Evolutionary conservation across 2,329 filamentous ascomycete genomes (phyloP).

Genomic region (Arachnomyces sp.): DNA sequence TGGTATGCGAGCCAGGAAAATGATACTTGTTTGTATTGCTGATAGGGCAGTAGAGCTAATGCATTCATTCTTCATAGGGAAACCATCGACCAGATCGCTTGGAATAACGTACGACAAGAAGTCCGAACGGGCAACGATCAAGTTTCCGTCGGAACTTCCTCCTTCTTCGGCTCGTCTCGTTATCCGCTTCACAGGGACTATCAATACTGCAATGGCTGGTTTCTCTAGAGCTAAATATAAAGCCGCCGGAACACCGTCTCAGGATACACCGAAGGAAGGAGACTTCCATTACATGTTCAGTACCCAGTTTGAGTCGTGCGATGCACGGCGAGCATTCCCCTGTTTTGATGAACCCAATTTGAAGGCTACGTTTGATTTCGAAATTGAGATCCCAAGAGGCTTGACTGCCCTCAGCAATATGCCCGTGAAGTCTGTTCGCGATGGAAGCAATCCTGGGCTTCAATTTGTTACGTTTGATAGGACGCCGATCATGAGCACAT

Average conservation of each 20-base stretch:
- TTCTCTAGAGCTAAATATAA: slow-evolving; percentile 96
- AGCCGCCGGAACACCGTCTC: slow-evolving; percentile 61
- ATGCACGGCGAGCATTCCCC: slow-evolving; percentile 89
- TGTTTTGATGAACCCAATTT: slow-evolving; percentile 98
- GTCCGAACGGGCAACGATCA: slow-evolving; percentile 73
- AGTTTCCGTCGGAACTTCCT: slow-evolving; percentile 65
- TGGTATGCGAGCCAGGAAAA: slow-evolving; percentile 19
- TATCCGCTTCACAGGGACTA: slow-evolving; percentile 69
- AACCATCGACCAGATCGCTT: slow-evolving; percentile 44
- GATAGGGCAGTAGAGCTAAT: no score
- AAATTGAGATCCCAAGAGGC: slow-evolving; percentile 82
- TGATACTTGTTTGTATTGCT: background rate
- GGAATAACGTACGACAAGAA: slow-evolving; percentile 73
- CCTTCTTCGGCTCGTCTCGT: slow-evolving; percentile 58
- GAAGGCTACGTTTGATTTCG: slow-evolving; percentile 91
- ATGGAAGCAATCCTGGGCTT: slow-evolving; percentile 59
- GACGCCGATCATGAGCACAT: slow-evolving; percentile 84
- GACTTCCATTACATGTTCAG: slow-evolving; percentile 70
- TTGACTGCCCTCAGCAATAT: slow-evolving; percentile 92
- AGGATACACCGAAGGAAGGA: slow-evolving; percentile 67
- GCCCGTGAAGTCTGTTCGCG: slow-evolving; percentile 68
- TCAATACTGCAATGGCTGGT: slow-evolving; percentile 87
- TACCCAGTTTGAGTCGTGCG: slow-evolving; percentile 95
- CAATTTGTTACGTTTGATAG: slow-evolving; percentile 70
- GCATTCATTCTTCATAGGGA: slow-evolving; percentile 14